Evolutionary conservation across 2,329 filamentous ascomycete genomes (phyloP), one percentile per base, ranked within the genome.

Genomic region (Chlorencoelia australis): DNA sequence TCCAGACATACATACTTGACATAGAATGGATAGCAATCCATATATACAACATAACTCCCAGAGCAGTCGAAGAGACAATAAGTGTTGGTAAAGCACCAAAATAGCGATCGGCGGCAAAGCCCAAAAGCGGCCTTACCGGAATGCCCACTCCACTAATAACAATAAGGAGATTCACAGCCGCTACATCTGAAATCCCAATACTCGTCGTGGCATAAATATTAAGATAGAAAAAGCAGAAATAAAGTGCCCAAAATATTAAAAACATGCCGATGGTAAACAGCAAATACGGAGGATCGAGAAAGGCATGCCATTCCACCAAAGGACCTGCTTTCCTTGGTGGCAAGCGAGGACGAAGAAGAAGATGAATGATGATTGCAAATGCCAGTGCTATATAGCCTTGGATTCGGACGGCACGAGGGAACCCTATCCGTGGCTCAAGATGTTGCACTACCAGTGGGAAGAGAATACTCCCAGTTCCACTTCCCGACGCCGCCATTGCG

Each of bases 41-140:
- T 44, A 55, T 56, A 47, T 62, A 66, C 4, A 61, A 61, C 7
- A 47, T 25, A 15, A 49, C 26, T 4, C 27, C 36, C 3, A 31
- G 37, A 9, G 56, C 44, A 11, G 64, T 41, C 11, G 62, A 56
- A 38, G 62, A 59, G 1, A 68, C 59, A 27, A 66, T 59, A 30
- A 72, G 49, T 10, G 66, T 55, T 47, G 73, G 74, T 37, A 73
- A 49, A 1, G 67, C 64, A 3, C 71, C 70, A 7, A 64, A 30
- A 3, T 30, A 30, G 18, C 29, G 29, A 30, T 30, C 29, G 14
- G 29, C 29, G 2, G 17, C 10, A 2, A 18, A 18, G 11, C 29
- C 29, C n/a, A 30, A 5, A 3, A 30, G n/a, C 4, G 29, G 15
- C 9, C 29, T 15, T 10, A 19, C 8, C 7, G 29, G 29, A 18